These are phyloP conservation scores for Macaranga tanarius DNA, from an alignment of 441 rosid genomes.

Conservation along the genomic window DNA sequence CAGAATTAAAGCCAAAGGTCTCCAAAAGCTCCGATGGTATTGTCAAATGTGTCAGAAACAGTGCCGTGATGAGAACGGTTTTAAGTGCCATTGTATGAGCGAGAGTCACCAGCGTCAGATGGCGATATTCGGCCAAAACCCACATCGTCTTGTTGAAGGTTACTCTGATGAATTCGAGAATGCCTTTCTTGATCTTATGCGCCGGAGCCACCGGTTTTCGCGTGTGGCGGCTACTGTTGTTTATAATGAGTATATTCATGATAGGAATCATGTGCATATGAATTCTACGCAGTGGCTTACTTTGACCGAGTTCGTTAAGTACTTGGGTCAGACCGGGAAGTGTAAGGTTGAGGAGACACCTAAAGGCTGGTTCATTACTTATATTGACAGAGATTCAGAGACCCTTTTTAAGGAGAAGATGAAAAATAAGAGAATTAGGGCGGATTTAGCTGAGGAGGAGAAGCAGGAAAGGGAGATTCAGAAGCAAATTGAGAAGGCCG, in stretches of 20 bases:
- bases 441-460: conserved; percentile 87
- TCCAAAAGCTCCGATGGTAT: conserved; percentile 96
- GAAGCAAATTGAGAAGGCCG: conserved; percentile 84
- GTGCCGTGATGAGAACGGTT: conserved; percentile 95
- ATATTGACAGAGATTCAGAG: conserved; percentile 84
- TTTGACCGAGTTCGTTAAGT: conserved; percentile 79
- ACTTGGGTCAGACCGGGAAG: conserved; percentile 76
- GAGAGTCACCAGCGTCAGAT: conserved; percentile 96
- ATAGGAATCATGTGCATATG: conserved; percentile 89
- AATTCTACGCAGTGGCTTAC: conserved; percentile 91
- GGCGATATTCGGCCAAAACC: conserved; percentile 82
- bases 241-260: conserved; percentile 85
- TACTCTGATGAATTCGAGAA: conserved; percentile 85
- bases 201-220: conserved; percentile 78
- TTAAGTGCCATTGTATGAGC: conserved; percentile 98
- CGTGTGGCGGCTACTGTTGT: conserved; percentile 93
- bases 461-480: conserved; percentile 76
- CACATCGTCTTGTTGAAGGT: conserved; percentile 69
- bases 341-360: conserved; percentile 96
- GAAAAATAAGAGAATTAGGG: conserved; percentile 75
- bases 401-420: conserved; percentile 75
- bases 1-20: conserved; percentile 88
- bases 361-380: conserved; percentile 95
- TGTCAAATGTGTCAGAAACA: conserved; percentile 99
- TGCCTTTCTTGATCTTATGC: conserved; percentile 73